Base-by-base conservation (phyloP, 345 rosid species). In the Rhodomyrtus tomentosa region DNA sequence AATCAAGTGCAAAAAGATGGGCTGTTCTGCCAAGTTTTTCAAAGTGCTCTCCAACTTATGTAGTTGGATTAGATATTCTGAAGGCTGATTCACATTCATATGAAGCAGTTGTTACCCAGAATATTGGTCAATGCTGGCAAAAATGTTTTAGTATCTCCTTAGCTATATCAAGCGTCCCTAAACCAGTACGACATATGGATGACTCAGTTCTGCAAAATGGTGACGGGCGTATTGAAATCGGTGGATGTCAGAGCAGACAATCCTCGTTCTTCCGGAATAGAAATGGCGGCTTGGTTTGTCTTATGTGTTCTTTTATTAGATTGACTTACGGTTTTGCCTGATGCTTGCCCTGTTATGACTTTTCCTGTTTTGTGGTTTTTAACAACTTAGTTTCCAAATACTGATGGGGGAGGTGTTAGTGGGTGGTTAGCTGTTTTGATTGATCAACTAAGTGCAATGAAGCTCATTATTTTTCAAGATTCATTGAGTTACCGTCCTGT, bases 141-240 rank as follows among this genome's bases (percentile, higher is more conserved):
- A 97, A 91, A 91, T 90, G 88, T 88, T 95, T 94, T 88, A 95
- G 93, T 84, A 79, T 88, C 72, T 94, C 91, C 91, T 89, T 97
- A 62, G 93, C 92, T 86, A 74, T 92, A 82, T 92, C 98, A 13
- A 90, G 89, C 88, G 87, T 86, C 36, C 91, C 92, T 82, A 90
- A 85, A 86, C 91, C 85, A 85, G 92, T 91, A 88, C 81, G 91
- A 32, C 88, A 89, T 82, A 88, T 87, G 58, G 92, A 90, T 89
- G 92, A 91, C 83, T 85, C 85, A 62, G 85, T 91, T 85, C 86
- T 87, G 86, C 86, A 84, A 73, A 87, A 88, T 80, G 86, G 83
- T 85, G 95, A 94, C 90, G 95, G 98, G 48, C 95, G 98, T 81
- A 90, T 95, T 45, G 98, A 95, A 84, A 89, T 93, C 86, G 83